Base-by-base conservation (phyloP, 2,329 filamentous ascomycete species). In the Beauveria rudraprayagi region DNA sequence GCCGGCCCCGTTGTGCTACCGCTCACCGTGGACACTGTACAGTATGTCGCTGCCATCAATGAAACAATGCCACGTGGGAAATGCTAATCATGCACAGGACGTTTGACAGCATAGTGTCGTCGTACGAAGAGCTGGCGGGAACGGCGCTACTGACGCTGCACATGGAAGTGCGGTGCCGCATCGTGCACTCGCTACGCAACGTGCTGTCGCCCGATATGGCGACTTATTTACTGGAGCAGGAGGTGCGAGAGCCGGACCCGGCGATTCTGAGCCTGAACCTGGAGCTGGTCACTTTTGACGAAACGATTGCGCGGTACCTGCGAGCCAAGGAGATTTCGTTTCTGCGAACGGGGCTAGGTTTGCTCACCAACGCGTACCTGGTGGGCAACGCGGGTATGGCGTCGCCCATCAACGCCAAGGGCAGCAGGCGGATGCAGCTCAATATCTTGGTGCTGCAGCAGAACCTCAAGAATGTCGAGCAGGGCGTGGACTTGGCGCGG, bases 391-490 rank as follows among this genome's bases (percentile, higher is more conserved):
- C 87, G 1, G 77, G 81, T 19, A 83, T 84, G 70, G 89, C 93
- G 50, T 85, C 86, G 55, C 86, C 88, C 8, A 93, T 99, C 86
- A 97, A 99, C 72, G 78, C 76, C 43, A 84, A 89, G 67, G 94
- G 94, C 47, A 90, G 88, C 63, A 85, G 87, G n/a, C 84, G 92
- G 43, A 92, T 99, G 84, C 88, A 92, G 72, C 84, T 97, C 69
- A 96, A 99, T 72, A 91, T 97, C 54, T 82, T 97, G 26, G 94
- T 99, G 46, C 79, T 99, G 56, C 93, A 97, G 75, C 94, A 99
- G 72, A 97, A 96, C 69, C 84, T 99, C 60, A 96, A 96, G 77
- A 96, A 96, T 66, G 87, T 99, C 58, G 91, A 94, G 73, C 80
- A 83, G 2, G 83, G 82, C 9, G 87, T 90, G 3, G 80, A 83